phyloP scores from a whole-genome alignment of 73 alveolate species.

The Paramecium octaurelia region DNA sequence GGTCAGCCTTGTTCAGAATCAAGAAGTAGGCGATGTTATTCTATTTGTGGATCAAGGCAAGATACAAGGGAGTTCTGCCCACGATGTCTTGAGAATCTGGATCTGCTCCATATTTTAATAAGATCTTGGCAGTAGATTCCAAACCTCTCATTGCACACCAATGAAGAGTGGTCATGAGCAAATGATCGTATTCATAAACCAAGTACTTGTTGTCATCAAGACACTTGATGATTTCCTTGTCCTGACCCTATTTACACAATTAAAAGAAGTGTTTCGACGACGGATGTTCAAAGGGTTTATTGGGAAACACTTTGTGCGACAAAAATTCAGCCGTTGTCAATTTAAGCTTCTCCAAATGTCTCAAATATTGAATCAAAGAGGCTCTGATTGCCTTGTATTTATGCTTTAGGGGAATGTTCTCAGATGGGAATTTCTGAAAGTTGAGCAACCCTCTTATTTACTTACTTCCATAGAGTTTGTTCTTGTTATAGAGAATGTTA shows the following conservation, averaged over 20 bases:
- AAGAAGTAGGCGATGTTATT: not conserved
- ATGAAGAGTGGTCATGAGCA: conserved; percentile 18
- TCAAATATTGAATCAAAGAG: not conserved
- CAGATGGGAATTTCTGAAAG: not conserved
- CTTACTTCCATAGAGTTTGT: not conserved
- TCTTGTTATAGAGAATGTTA: not conserved
- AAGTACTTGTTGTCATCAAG: not conserved
- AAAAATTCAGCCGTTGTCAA: conserved; percentile 8
- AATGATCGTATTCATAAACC: conserved; percentile 43
- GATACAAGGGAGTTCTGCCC: conserved; percentile 28
- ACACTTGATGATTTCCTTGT: not conserved
- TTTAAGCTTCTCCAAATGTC: not conserved
- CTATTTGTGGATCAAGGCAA: not conserved
- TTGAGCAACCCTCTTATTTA: not conserved
- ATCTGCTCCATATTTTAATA: conserved; percentile 46
- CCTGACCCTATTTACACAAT: not conserved
- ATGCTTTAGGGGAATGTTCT: not conserved
- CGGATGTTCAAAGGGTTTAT: not conserved
- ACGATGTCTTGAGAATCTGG: conserved; percentile 43
- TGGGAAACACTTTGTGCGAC: not conserved
- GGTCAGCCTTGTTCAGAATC: not conserved
- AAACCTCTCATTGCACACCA: conserved; percentile 41
- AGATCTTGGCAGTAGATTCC: not conserved
- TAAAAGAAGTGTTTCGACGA: not conserved
- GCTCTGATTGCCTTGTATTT: not conserved